phyloP scores from a whole-genome alignment of 306 rosid genomes.

The Abrus pulchellus region DNA sequence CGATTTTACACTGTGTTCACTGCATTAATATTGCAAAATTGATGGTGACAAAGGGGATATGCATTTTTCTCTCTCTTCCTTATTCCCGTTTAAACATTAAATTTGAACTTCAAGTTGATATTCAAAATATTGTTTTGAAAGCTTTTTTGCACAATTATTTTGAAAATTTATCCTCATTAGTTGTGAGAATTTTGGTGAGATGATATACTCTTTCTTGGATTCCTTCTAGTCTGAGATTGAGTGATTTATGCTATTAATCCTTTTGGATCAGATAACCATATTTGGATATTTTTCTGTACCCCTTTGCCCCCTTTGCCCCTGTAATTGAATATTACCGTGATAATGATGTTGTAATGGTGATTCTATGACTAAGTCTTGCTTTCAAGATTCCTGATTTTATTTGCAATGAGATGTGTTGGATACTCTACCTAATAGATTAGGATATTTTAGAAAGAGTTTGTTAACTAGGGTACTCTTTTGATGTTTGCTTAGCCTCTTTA shows the following conservation, averaged over 20 bases:
- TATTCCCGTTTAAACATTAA: background rate
- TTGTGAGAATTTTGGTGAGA: background rate
- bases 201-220: background rate
- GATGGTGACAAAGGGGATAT: background rate
- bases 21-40: slow-evolving; percentile 3
- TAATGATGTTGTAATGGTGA: background rate
- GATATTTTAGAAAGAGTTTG: background rate
- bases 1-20: background rate
- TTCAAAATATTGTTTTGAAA: slow-evolving; percentile 17
- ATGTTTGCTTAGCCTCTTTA: slow-evolving; percentile 17
- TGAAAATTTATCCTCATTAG: slow-evolving; percentile 1
- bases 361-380: background rate
- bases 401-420: background rate
- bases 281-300: slow-evolving; percentile 1
- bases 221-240: slow-evolving; percentile 7
- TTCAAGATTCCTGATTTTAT: slow-evolving; percentile 28
- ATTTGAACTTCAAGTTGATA: slow-evolving; percentile 5
- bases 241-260: slow-evolving; percentile 9
- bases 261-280: background rate
- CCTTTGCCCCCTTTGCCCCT: background rate
- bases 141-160: background rate
- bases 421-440: background rate
- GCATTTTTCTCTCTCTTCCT: slow-evolving; percentile 12
- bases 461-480: slow-evolving; percentile 15
- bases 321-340: background rate